phyloP scores from a whole-genome alignment of 805 yeast species.

The Candida ficus region DNA sequence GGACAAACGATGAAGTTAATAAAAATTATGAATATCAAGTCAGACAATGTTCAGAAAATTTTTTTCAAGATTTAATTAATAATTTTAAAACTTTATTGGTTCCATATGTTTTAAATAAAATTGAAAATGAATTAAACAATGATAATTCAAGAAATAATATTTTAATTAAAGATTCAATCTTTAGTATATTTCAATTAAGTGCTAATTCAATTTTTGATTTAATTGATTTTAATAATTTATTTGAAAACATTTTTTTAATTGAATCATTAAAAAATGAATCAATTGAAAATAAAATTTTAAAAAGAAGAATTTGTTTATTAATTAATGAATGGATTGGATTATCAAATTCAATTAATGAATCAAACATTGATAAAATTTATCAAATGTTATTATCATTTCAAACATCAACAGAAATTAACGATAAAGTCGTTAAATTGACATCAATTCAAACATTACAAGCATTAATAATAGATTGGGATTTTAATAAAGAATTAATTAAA shows the following conservation, averaged over 20 bases:
- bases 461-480: slow-evolving; percentile 83
- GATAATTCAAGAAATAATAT: slow-evolving; percentile 41
- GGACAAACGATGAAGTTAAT: slow-evolving; percentile 77
- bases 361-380: slow-evolving; percentile 54
- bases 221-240: slow-evolving; percentile 64
- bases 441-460: slow-evolving; percentile 65
- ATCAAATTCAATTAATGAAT: slow-evolving; percentile 45
- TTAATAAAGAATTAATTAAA: slow-evolving; percentile 59
- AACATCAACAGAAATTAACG: slow-evolving; percentile 45
- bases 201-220: slow-evolving; percentile 57
- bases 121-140: slow-evolving; percentile 36
- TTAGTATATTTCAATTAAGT: slow-evolving; percentile 79
- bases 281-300: slow-evolving; percentile 57
- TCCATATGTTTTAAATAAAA: slow-evolving; percentile 54
- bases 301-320: slow-evolving; percentile 72
- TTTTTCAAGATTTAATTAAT: slow-evolving; percentile 68
- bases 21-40: slow-evolving; percentile 79
- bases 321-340: slow-evolving; percentile 78
- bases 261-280: slow-evolving; percentile 38
- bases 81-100: slow-evolving; percentile 53
- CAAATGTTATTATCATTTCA: slow-evolving; percentile 49
- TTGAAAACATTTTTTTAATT: slow-evolving; percentile 62
- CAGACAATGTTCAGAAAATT: slow-evolving; percentile 81
- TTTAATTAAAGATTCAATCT: slow-evolving; percentile 69
- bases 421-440: slow-evolving; percentile 75